Conservation (phyloP, 306 rosid species). For the Gynostemma pentaphyllum region DNA sequence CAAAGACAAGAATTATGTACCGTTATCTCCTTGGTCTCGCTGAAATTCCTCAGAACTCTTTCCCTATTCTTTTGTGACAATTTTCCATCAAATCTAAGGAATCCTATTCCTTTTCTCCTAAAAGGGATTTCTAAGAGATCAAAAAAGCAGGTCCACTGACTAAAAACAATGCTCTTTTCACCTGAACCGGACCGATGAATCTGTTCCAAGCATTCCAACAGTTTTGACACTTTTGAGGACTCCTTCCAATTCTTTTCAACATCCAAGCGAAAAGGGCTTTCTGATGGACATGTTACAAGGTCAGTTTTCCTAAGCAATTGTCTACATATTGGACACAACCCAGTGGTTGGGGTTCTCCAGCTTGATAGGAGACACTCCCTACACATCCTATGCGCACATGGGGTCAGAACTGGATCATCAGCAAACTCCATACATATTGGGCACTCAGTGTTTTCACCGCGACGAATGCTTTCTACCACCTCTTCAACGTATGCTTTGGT, state of each 20-base stretch:
- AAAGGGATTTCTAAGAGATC: slow-evolving; percentile 69
- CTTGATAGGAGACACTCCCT: slow-evolving; percentile 63
- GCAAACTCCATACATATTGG: slow-evolving; percentile 81
- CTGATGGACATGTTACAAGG: slow-evolving; percentile 51
- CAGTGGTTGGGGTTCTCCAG: slow-evolving; percentile 50
- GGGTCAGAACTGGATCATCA: slow-evolving; percentile 80
- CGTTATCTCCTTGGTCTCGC: slow-evolving; percentile 35
- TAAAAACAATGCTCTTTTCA: slow-evolving; percentile 72
- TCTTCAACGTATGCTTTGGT: slow-evolving; percentile 46
- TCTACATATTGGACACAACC: slow-evolving; percentile 66
- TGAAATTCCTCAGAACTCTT: slow-evolving; percentile 56
- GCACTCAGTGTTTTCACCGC: slow-evolving; percentile 52
- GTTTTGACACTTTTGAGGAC: slow-evolving; percentile 63
- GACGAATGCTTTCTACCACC: slow-evolving; percentile 48
- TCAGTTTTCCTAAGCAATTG: slow-evolving; percentile 33
- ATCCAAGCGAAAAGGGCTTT: slow-evolving; percentile 52
- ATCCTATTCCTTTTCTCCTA: slow-evolving; percentile 39
- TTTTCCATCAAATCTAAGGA: slow-evolving; percentile 59
- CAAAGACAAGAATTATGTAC: slow-evolving; percentile 23
- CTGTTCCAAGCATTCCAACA: slow-evolving; percentile 44
- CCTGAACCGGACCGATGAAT: slow-evolving; percentile 22
- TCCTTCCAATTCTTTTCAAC: slow-evolving; percentile 61
- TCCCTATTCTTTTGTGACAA: slow-evolving; percentile 62
- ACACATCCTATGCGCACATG: slow-evolving; percentile 85
- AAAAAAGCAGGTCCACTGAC: slow-evolving; percentile 78